A percentile compares a stretch with the other conserved stretches of the same genome.
These are phyloP conservation scores for Orbilia brochopaga DNA, from an alignment of 2,329 filamentous ascomycete genomes.

Conservation along the genomic window DNA sequence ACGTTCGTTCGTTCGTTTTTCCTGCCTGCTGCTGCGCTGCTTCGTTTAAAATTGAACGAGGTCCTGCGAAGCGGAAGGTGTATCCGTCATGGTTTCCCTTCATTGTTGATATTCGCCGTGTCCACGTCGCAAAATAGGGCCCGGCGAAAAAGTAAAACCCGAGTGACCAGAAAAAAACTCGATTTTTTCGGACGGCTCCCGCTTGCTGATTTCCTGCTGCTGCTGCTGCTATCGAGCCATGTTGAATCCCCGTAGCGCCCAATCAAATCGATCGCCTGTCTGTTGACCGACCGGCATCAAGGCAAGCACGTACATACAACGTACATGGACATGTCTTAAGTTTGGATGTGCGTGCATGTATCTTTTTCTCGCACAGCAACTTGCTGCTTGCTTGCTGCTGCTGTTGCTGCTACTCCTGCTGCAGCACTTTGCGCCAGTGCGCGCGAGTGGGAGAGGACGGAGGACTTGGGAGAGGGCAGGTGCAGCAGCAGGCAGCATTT, in stretches of 20 bases:
- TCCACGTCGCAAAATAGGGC: constrained; percentile 2
- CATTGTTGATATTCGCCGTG: constrained; percentile 17
- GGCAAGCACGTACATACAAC: too few relatives aligned
- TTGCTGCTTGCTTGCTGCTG: neutral
- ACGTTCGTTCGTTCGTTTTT: neutral
- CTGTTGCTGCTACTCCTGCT: neutral
- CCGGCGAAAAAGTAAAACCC: too few relatives aligned
- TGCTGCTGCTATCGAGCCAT: neutral
- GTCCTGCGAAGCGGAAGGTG: constrained; percentile 40
- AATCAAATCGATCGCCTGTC: neutral
- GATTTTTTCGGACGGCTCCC: constrained; percentile 13
- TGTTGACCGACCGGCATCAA: too few relatives aligned
- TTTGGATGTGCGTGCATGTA: too few relatives aligned
- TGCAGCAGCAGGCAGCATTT: constrained; percentile 19
- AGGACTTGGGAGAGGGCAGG: neutral
- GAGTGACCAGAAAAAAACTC: too few relatives aligned
- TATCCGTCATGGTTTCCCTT: constrained; percentile 25
- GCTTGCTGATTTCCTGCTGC: constrained; percentile 14
- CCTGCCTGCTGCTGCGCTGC: constrained; percentile 10
- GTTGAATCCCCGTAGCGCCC: neutral
- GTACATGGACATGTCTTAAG: too few relatives aligned
- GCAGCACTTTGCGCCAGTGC: neutral
- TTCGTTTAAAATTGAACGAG: constrained; percentile 46
- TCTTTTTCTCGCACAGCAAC: constrained; percentile 1
- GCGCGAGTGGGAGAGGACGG: constrained; percentile 17